Conservation (phyloP, 345 rosid species). For the Aurinia saxatilis region DNA sequence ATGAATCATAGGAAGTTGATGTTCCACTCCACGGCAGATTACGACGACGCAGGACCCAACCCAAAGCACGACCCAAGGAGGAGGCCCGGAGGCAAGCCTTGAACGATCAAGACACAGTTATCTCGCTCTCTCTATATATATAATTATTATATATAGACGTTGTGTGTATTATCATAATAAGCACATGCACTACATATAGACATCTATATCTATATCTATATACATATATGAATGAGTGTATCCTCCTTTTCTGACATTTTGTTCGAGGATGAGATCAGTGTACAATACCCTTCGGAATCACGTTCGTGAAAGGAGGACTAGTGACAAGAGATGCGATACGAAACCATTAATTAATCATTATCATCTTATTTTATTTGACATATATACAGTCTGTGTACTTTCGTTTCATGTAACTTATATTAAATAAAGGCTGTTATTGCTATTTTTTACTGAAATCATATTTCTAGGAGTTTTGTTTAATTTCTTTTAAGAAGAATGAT, state of each 20-base stretch:
- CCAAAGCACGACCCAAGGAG: constrained; percentile 56
- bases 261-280: constrained; percentile 26
- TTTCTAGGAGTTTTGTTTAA: background rate
- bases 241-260: constrained; percentile 22
- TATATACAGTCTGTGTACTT: constrained; percentile 4
- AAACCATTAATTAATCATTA: background rate
- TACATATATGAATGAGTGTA: background rate
- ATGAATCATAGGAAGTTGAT: constrained; percentile 48
- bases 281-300: constrained; percentile 19
- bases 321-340: background rate
- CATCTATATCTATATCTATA: too few relatives aligned
- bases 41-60: constrained; percentile 58
- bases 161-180: background rate
- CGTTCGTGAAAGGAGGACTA: constrained; percentile 15
- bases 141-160: background rate
- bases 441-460: background rate
- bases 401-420: background rate
- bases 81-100: constrained; percentile 35
- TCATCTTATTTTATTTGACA: constrained; percentile 5
- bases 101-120: constrained; percentile 1
- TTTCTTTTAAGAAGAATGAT: background rate
- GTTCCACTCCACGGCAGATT: constrained; percentile 40
- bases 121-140: background rate
- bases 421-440: constrained; percentile 14
- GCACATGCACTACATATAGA: background rate